Percentiles rank a stretch among this genome's conserved stretches.
These are phyloP conservation scores for Penicillium cosmopolitanum DNA, from an alignment of 495 filamentous ascomycete species.

Conservation along the genomic window DNA sequence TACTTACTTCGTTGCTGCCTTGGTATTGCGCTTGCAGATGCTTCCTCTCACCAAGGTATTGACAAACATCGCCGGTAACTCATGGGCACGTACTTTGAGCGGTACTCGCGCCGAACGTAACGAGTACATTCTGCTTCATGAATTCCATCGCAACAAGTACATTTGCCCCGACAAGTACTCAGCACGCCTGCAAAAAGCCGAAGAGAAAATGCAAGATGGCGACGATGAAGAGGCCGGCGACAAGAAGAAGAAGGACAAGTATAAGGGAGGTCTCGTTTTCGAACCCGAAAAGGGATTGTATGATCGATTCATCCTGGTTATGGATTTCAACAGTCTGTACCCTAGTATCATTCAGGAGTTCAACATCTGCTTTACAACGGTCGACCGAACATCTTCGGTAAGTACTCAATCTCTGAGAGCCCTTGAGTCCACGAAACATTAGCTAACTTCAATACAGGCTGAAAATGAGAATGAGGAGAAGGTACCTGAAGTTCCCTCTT, in stretches of 20 bases:
- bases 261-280: slow-evolving; percentile 96
- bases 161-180: slow-evolving; percentile 92
- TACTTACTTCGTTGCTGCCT: slow-evolving; percentile 91
- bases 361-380: slow-evolving; percentile 99
- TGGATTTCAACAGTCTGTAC: slow-evolving; percentile 99
- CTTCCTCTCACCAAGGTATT: slow-evolving; percentile 91
- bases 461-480: slow-evolving; percentile 77
- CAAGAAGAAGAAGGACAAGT: slow-evolving; percentile 99
- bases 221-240: slow-evolving; percentile 74
- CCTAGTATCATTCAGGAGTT: slow-evolving; percentile 99
- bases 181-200: slow-evolving; percentile 69
- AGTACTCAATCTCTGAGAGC: slow-evolving; percentile 26
- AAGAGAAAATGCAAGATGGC: slow-evolving; percentile 64
- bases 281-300: slow-evolving; percentile 97
- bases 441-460: slow-evolving; percentile 48
- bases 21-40: slow-evolving; percentile 87
- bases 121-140: slow-evolving; percentile 97
- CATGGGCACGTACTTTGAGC: slow-evolving; percentile 93
- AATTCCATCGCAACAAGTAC: slow-evolving; percentile 94
- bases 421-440: background rate
- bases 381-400: slow-evolving; percentile 71
- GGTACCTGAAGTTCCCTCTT: slow-evolving; percentile 72
- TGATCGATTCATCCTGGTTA: slow-evolving; percentile 95
- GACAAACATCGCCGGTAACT: slow-evolving; percentile 96
- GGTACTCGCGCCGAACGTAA: slow-evolving; percentile 97